Evolutionary conservation across 1,139 yeast genomes (phyloP).

Genomic region (Suhomyces atakaporum): DNA sequence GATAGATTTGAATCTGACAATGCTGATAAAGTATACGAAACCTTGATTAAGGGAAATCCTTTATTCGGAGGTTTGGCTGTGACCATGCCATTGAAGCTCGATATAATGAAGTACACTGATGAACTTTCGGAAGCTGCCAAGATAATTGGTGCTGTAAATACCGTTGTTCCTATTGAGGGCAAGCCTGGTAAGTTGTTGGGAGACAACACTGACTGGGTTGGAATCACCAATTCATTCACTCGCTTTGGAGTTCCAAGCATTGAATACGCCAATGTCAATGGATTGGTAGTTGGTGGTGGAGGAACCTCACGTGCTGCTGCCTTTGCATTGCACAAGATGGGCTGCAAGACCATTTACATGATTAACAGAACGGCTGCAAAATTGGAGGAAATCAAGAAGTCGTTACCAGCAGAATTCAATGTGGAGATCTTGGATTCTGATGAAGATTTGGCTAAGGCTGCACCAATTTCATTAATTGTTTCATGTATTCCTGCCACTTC

Average conservation of each 20-base stretch:
- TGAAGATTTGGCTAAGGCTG: conserved; percentile 44
- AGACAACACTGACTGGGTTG: conserved; percentile 96
- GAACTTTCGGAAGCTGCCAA: conserved; percentile 73
- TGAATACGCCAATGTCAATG: conserved; percentile 41
- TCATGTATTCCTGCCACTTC: conserved; percentile 90
- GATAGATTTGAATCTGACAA: conserved; percentile 66
- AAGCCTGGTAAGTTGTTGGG: conserved; percentile 61
- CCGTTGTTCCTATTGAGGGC: conserved; percentile 59
- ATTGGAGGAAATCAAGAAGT: conserved; percentile 55
- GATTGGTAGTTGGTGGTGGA: conserved; percentile 91
- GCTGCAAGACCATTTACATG: conserved; percentile 75
- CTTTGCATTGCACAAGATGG: conserved; percentile 78
- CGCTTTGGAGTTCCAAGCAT: conserved; percentile 59
- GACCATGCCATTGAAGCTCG: conserved; percentile 86
- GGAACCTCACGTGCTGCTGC: conserved; percentile 97
- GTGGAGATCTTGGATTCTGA: conserved; percentile 58
- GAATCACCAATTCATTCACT: conserved; percentile 70
- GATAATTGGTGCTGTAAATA: conserved; percentile 89
- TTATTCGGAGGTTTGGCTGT: conserved; percentile 87
- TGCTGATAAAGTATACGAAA: conserved; percentile 52
- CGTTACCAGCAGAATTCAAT: conserved; percentile 63
- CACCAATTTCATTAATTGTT: conserved; percentile 62
- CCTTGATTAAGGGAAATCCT: conserved; percentile 46
- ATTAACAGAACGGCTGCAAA: conserved; percentile 78
- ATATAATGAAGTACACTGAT: conserved; percentile 65